A percentile compares a stretch with the other conserved stretches of the same genome.
These are phyloP conservation scores for Coelastrella sp. DNA, from an alignment of 139 green algal species.

Conservation along the genomic window DNA sequence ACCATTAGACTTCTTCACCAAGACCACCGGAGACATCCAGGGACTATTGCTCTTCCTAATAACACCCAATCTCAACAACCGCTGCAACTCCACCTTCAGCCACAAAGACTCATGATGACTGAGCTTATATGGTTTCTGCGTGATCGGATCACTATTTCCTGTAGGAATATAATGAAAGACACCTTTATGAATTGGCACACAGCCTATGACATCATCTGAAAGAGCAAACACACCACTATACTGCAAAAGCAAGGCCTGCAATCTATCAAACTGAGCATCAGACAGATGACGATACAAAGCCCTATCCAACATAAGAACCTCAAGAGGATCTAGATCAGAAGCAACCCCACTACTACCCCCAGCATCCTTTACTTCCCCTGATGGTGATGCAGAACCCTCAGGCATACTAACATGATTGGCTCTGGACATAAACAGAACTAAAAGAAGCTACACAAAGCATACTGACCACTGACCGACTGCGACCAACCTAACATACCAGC, in stretches of 20 bases:
- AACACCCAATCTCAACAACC: conserved; percentile 11
- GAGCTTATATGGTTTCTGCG: conserved; percentile 1
- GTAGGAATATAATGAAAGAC: conserved; percentile 24
- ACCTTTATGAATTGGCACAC: conserved; percentile 3
- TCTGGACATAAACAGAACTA: not conserved
- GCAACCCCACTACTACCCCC: not conserved
- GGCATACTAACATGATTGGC: not conserved
- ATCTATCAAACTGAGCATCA: conserved; percentile 1
- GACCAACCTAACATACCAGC: too few relatives aligned
- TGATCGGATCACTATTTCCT: not conserved
- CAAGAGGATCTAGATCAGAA: not conserved
- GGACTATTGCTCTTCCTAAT: conserved; percentile 1
- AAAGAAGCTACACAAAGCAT: not conserved
- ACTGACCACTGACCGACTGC: not conserved
- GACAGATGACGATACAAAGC: not conserved
- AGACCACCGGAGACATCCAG: conserved; percentile 25
- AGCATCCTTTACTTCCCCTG: not conserved
- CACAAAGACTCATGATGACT: conserved; percentile 15
- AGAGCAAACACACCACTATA: conserved; percentile 23
- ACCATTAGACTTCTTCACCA: conserved; percentile 21
- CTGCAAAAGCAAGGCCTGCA: not conserved
- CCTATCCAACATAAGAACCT: not conserved
- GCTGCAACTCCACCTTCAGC: not conserved
- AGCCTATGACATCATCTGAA: conserved; percentile 34
- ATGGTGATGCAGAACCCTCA: not conserved